phyloP scores from a whole-genome alignment of 306 rosid species.

The Hippophae tibetana region DNA sequence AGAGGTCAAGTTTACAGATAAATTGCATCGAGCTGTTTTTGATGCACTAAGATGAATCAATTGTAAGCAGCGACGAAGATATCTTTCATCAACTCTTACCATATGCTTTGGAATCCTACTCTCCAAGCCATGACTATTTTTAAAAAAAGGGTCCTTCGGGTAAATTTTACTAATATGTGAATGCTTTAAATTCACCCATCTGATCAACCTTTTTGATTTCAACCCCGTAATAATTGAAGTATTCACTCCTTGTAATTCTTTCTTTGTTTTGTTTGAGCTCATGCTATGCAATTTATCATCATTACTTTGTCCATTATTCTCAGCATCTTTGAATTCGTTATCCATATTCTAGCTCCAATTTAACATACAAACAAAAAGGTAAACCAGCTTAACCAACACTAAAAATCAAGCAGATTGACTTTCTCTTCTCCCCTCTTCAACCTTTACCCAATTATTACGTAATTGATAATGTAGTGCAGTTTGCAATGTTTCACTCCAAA shows the following conservation, averaged over 20 bases:
- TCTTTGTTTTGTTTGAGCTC: conserved; percentile 37
- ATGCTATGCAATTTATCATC: conserved; percentile 29
- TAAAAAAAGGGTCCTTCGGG: conserved; percentile 37
- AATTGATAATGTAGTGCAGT: not conserved
- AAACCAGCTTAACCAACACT: conserved; percentile 6
- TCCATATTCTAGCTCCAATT: conserved; percentile 47
- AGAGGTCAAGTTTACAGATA: conserved; percentile 35
- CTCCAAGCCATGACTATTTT: conserved; percentile 39
- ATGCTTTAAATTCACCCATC: conserved; percentile 45
- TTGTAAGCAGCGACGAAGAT: conserved; percentile 71
- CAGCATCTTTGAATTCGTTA: conserved; percentile 29
- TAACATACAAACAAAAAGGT: no score
- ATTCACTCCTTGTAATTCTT: conserved; percentile 35
- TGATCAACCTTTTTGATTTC: conserved; percentile 43
- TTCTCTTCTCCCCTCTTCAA: conserved; percentile 20
- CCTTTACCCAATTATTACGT: conserved; percentile 12
- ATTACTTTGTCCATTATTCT: conserved; percentile 24
- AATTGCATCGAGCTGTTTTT: conserved; percentile 45
- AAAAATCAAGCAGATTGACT: conserved; percentile 16
- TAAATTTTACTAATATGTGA: conserved; percentile 39
- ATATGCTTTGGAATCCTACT: conserved; percentile 64
- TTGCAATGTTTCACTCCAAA: conserved; percentile 7
- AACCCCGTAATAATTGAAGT: conserved; percentile 31
- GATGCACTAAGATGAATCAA: conserved; percentile 51
- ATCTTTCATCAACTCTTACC: conserved; percentile 73